Evolutionary conservation across 2,329 filamentous ascomycete genomes (phyloP), one percentile per base, ranked within the genome.

Genomic region (Fusarium protoensiforme): DNA sequence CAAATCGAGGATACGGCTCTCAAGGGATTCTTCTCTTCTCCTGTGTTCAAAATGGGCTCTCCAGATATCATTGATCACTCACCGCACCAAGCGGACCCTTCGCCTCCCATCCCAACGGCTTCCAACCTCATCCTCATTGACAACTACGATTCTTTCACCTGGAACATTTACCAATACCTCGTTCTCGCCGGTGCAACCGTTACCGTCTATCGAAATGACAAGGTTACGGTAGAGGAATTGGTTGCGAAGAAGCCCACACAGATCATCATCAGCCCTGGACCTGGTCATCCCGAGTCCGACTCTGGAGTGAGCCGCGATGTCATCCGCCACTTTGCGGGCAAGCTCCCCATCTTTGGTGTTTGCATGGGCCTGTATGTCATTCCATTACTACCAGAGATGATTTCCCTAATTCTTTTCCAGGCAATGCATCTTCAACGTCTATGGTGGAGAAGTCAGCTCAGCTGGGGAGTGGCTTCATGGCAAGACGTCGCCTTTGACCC

Each of bases 121-220:
- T 93, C 93, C 65, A 98, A 98, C 83, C 89, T 99, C 67, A 90
- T 99, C 72, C 88, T 99, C 73, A 98, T 99, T 79, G 96, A 99
- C 87, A 99, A 99, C 84, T 99, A 98, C 84, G 96, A 99, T 84
- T 98, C 96, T 5, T 99, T 99, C 83, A 98, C 96, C 67, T 99
- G 95, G 94, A 99, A 99, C 80, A 94, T 99, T 67, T 99, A 98
- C 83, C 97, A 99, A 83, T 99, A 99, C 80, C 91, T 99, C 2
- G 93, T 96, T 8, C 91, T 99, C n/a, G 96, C 98, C 82, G 96
- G 96, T 35, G 96, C 97, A 31, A 93, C 87, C 1, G 96, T 98
- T 59, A 94, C 92, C 5, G 96, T 99, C 22, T 93, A 92, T 84
- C 91, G 96, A 77, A 99, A 99, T 80, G 96, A 99, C 83, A 91